These are phyloP conservation scores for Trichocomaceae sp. DNA, from an alignment of 2,329 filamentous ascomycete genomes.

Conservation along the genomic window DNA sequence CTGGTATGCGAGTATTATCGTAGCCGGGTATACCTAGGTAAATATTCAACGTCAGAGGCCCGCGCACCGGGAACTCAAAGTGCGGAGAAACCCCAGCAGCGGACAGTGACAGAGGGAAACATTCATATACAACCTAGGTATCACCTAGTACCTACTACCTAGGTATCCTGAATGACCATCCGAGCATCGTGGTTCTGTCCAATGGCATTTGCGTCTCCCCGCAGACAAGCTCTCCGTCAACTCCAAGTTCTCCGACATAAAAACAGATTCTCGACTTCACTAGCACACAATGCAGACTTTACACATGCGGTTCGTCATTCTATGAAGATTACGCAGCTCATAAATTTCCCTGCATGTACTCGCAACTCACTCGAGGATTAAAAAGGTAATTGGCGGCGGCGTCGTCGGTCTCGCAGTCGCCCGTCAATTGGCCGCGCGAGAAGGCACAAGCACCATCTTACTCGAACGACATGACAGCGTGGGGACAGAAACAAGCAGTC, in stretches of 20 bases:
- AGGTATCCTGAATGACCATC: background rate
- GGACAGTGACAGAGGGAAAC: too few relatives aligned
- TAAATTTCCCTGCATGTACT: background rate
- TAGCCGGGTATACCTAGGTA: background rate
- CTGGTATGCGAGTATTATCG: background rate
- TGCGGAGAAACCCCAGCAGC: too few relatives aligned
- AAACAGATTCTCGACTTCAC: slow-evolving; percentile 13
- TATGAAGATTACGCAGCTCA: background rate
- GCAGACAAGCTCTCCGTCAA: slow-evolving; percentile 3
- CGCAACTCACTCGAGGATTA: background rate
- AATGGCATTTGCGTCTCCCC: slow-evolving; percentile 3
- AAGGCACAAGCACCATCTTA: slow-evolving; percentile 62
- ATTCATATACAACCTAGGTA: too few relatives aligned
- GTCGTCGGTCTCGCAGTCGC: slow-evolving; percentile 77
- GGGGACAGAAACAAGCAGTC: slow-evolving; percentile 79
- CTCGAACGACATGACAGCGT: slow-evolving; percentile 70
- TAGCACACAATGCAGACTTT: slow-evolving; percentile 46
- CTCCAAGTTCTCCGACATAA: slow-evolving; percentile 36
- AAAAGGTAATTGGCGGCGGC: slow-evolving; percentile 59
- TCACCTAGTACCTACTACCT: too few relatives aligned
- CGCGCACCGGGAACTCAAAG: too few relatives aligned
- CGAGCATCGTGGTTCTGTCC: background rate
- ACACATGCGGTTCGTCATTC: slow-evolving; percentile 49
- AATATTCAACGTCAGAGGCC: too few relatives aligned
- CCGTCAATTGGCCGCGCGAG: slow-evolving; percentile 58